These are phyloP conservation scores for Lathyrus sativus DNA, from an alignment of 306 rosid species.

Conservation along the genomic window DNA sequence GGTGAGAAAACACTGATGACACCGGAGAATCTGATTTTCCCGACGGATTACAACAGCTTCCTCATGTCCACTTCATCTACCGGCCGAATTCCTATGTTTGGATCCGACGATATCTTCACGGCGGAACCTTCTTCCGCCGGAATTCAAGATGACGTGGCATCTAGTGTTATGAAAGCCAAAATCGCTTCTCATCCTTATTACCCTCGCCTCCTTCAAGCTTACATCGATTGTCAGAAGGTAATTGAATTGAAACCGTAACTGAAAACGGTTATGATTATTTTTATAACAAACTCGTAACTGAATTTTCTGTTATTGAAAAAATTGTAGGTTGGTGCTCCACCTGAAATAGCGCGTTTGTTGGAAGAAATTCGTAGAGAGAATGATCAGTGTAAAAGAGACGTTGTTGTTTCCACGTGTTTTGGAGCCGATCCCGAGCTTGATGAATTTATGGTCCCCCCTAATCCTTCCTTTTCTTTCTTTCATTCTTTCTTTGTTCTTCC, in stretches of 20 bases:
- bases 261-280: constrained; percentile 15
- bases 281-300: neutral
- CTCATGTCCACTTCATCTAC: constrained; percentile 45
- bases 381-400: constrained; percentile 57
- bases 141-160: constrained; percentile 43
- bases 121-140: constrained; percentile 52
- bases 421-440: constrained; percentile 99
- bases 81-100: constrained; percentile 67
- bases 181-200: constrained; percentile 86
- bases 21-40: constrained; percentile 86
- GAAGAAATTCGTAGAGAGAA: constrained; percentile 81
- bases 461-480: constrained; percentile 7
- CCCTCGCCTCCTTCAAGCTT: constrained; percentile 86
- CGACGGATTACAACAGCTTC: constrained; percentile 65
- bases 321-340: constrained; percentile 90
- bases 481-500: constrained; percentile 10
- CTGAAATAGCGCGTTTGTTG: constrained; percentile 73
- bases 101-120: constrained; percentile 74
- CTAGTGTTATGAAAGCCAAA: constrained; percentile 69
- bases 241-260: constrained; percentile 11
- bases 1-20: constrained; percentile 70
- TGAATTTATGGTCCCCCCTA: constrained; percentile 88
- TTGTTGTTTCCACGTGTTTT: constrained; percentile 76
- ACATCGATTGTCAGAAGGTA: constrained; percentile 96
- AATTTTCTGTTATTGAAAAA: neutral